Base-by-base conservation (phyloP, 2,329 filamentous ascomycete genomes). In the Cladosporium colombiae region DNA sequence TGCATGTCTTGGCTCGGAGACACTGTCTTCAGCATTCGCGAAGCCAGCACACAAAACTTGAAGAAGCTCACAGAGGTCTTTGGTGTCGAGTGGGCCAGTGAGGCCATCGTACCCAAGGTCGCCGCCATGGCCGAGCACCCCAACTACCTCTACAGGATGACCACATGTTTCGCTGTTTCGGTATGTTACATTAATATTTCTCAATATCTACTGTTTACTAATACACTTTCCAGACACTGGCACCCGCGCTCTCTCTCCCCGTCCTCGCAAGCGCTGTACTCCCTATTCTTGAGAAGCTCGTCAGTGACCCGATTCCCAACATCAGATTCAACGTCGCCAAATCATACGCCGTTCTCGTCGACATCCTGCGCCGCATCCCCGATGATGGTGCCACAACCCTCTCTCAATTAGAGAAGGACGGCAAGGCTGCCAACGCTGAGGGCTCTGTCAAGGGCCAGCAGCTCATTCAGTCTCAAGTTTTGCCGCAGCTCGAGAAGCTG, bases 281-380 rank as follows among this genome's bases (percentile, higher is more conserved):
- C 25, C 95, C 95, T 46, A 98, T 99, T 85, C 88, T 99, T 77
- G 92, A 97, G 80, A 92, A 94, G 82, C 90, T 99, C 64, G 92
- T 96, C 62, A 86, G 88, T 55, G 95, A 99, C 76, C 93, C 96
- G 53, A 99, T 99, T 69, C 95, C 95, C 71, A 99, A 99, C 82
- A 99, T 99, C 77, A 92, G 95, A 61, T 99, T 99, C 86, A 99
- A 99, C 79, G 95, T 99, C 57, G 95, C 95, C 73, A 99, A 99
- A 84, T 98, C 95, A 56, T 99, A 98, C 77, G 88, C 89, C 25
- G 89, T 95, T 61, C 83, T 99, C 66, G 93, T 98, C 74, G 89
- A 91, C 72, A 93, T 93, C n/a, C 85, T 99, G 75, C 93, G 94
- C 80, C 91, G 92, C 72, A 85, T 99, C 65, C 94, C 95, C 2